Percentiles rank a stretch among this genome's conserved stretches.
These are phyloP conservation scores for Amylocystis lapponica DNA, from an alignment of 768 basidiomycete genomes.

Conservation along the genomic window DNA sequence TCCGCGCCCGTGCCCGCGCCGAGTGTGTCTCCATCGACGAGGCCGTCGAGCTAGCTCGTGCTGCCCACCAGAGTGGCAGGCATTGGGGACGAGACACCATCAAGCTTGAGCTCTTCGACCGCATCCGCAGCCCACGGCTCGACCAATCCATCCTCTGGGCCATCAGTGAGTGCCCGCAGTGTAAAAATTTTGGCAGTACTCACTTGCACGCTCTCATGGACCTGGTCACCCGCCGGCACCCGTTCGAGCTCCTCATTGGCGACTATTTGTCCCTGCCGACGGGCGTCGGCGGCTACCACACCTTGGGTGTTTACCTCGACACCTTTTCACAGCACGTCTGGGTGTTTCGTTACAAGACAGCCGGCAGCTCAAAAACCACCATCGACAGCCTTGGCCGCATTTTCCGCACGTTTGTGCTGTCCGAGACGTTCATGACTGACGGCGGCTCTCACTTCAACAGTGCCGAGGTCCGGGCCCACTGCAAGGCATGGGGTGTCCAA, in stretches of 20 bases:
- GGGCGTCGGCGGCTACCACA: conserved; percentile 28
- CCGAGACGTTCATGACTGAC: conserved; percentile 33
- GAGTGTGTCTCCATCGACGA: conserved; percentile 4
- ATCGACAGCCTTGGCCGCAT: conserved; percentile 16
- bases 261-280: conserved; percentile 31
- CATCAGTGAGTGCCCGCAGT: conserved; percentile 17
- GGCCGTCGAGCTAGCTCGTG: conserved; percentile 8
- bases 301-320: conserved; percentile 26
- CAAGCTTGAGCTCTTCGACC: conserved; percentile 26
- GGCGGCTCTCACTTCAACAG: conserved; percentile 33
- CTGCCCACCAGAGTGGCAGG: conserved; percentile 12
- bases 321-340: conserved; percentile 16
- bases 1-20: conserved; percentile 4
- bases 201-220: conserved; percentile 30
- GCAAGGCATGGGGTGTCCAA: conserved; percentile 16
- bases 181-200: conserved; percentile 27
- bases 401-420: conserved; percentile 12
- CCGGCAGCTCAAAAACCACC: conserved; percentile 25
- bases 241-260: conserved; percentile 32
- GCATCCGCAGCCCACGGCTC: conserved; percentile 21
- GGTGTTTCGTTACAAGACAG: conserved; percentile 22
- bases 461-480: conserved; percentile 24
- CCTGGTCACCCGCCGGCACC: conserved; percentile 31
- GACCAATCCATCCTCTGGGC: conserved; percentile 15
- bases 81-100: conserved; percentile 32